Evolutionary conservation across 1,139 yeast genomes (phyloP), one percentile per base, ranked within the genome.

Genomic region (Hyphopichia burtonii): DNA sequence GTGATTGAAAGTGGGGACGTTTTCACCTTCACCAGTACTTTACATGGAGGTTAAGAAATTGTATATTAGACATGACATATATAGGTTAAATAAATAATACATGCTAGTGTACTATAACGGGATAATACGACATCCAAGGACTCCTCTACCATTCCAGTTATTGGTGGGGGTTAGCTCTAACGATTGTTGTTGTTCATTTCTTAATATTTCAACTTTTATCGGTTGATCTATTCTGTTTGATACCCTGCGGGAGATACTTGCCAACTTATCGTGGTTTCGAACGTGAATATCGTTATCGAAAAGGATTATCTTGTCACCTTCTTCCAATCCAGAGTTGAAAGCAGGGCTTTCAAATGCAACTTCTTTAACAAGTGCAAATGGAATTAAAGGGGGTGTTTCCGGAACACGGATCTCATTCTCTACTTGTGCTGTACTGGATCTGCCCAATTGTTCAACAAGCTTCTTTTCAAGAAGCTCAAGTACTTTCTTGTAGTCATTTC

Each of bases 1-100:
- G 80, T 75, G 15, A 63, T 93, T 17, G 87, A 87, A 57, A 68
- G 77, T 37, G 85, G 88, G 14, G 99, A 93, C 63, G 75, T 80
- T 23, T 76, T 93, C 35, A 80, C 95, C 3, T 91, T 93, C 57
- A 93, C 97, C 4, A 86, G 96, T 40, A 93, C 99, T 3, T 71
- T 93, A 47, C 99, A 93, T 55, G 99, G 99, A 12, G 99, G 99
- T 40, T 91, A 66, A 63, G 3, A 35, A 6, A 8, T 22, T 35
- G 38, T 35, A 35, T 25, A 35, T 15, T 35, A 35, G 38, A 25
- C n/a, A n/a, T n/a, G n/a, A n/a, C n/a, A n/a, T n/a, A n/a, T n/a
- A n/a, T n/a, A n/a, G n/a, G n/a, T n/a, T n/a, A n/a, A n/a, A n/a
- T n/a, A n/a, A n/a, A n/a, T n/a, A n/a, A n/a, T n/a, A n/a, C n/a